A percentile compares a stretch with the other conserved stretches of the same genome.
Conservation (phyloP, 169 alveolate species). For the Cryptosporidium sp. region DNA sequence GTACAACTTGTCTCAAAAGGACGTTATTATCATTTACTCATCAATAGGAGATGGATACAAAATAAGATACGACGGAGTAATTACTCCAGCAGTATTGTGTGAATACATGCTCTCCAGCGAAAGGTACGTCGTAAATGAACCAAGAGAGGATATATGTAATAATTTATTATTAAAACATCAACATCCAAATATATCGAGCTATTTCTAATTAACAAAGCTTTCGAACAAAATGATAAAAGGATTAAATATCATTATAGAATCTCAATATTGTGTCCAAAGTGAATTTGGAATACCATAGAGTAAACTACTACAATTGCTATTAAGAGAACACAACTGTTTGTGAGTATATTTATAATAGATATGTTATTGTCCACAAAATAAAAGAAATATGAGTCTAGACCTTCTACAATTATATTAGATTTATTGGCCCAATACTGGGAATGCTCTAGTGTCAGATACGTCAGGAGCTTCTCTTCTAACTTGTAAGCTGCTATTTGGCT, state of each 20-base stretch:
- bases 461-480: slow-evolving; percentile 74
- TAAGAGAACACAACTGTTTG: neutral
- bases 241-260: slow-evolving; percentile 10
- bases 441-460: slow-evolving; percentile 61
- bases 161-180: neutral
- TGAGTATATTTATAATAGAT: neutral
- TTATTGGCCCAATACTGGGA: slow-evolving; percentile 54
- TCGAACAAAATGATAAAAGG: neutral
- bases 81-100: slow-evolving; percentile 16
- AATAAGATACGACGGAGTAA: slow-evolving; percentile 63
- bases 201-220: neutral
- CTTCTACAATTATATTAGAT: neutral
- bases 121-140: neutral
- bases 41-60: neutral
- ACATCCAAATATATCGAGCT: neutral
- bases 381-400: neutral
- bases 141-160: neutral
- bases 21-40: slow-evolving; percentile 30
- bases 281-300: neutral
- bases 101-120: slow-evolving; percentile 7
- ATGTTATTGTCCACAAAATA: neutral
- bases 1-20: slow-evolving; percentile 1
- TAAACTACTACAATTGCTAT: neutral
- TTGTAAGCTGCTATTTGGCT: neutral
- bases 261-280: neutral